Percentiles rank a stretch among this genome's conserved stretches.
Conservation (phyloP, 352 stramenopile genomes). For the Phytophthora foliorum region DNA sequence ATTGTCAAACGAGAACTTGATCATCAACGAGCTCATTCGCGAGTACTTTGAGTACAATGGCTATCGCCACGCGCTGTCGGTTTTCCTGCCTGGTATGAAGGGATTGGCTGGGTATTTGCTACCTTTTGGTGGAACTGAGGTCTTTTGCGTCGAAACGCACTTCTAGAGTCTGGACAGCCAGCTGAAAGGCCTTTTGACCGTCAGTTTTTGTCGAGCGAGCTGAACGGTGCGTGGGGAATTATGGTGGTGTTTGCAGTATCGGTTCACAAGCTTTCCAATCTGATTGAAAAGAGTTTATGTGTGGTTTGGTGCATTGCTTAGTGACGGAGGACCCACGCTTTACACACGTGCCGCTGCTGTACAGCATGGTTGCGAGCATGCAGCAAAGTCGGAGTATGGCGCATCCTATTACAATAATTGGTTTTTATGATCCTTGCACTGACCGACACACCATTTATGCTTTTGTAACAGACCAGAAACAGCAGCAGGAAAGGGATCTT, state of each 20-base stretch:
- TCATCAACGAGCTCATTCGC: slow-evolving; percentile 96
- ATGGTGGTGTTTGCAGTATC: background rate
- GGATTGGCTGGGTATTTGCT: background rate
- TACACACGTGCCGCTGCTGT: slow-evolving; percentile 82
- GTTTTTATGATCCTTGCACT: background rate
- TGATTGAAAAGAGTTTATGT: background rate
- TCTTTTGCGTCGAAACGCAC: slow-evolving; percentile 16
- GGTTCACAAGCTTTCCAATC: background rate
- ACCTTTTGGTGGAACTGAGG: background rate
- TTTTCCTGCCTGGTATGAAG: slow-evolving; percentile 77
- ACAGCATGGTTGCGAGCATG: slow-evolving; percentile 75
- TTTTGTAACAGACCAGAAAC: slow-evolving; percentile 17
- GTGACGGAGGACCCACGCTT: slow-evolving; percentile 76
- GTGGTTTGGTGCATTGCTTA: slow-evolving; percentile 22
- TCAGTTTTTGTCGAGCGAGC: slow-evolving; percentile 84
- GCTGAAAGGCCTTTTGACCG: slow-evolving; percentile 80
- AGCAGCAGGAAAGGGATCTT: slow-evolving; percentile 25
- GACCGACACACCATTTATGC: background rate
- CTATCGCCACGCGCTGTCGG: slow-evolving; percentile 91
- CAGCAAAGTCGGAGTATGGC: slow-evolving; percentile 49
- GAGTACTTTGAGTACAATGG: slow-evolving; percentile 96
- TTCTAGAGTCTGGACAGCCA: slow-evolving; percentile 85
- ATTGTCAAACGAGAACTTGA: slow-evolving; percentile 93
- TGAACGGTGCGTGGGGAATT: slow-evolving; percentile 56
- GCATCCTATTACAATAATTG: background rate